Conservation (phyloP, 139 green algal species). For the Yamagishiella unicocca region DNA sequence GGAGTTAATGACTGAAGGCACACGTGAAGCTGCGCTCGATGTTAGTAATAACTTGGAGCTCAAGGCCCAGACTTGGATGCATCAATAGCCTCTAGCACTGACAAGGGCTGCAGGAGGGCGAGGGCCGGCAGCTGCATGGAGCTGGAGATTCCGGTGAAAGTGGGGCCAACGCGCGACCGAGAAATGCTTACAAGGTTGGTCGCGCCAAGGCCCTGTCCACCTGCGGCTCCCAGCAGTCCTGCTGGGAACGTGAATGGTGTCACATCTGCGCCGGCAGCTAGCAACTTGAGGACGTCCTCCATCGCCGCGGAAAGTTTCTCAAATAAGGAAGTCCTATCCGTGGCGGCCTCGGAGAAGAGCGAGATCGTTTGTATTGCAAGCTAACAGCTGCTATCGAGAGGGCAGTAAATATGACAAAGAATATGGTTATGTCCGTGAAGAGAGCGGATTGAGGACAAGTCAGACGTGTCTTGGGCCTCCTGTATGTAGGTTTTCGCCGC, state of each 20-base stretch:
- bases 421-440: no score
- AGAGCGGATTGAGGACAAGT: no score
- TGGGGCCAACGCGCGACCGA: background rate
- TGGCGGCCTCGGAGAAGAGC: no score
- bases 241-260: constrained; percentile 45
- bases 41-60: background rate
- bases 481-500: no score
- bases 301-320: constrained; percentile 7
- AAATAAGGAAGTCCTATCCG: no score
- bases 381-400: no score
- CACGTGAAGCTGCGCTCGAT: background rate
- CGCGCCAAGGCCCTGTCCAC: background rate
- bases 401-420: no score
- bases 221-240: background rate
- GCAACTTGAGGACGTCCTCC: constrained; percentile 38
- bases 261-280: constrained; percentile 9
- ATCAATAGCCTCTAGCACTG: background rate
- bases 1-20: constrained; percentile 17
- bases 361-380: no score
- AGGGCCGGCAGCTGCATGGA: background rate
- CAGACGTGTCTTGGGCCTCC: no score
- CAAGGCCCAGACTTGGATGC: background rate
- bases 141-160: no score
- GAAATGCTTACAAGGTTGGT: constrained; percentile 27
- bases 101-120: background rate